Evolutionary conservation across 2,329 filamentous ascomycete species (phyloP), one percentile per base, ranked within the genome.

Genomic region (Microdochium paspali): DNA sequence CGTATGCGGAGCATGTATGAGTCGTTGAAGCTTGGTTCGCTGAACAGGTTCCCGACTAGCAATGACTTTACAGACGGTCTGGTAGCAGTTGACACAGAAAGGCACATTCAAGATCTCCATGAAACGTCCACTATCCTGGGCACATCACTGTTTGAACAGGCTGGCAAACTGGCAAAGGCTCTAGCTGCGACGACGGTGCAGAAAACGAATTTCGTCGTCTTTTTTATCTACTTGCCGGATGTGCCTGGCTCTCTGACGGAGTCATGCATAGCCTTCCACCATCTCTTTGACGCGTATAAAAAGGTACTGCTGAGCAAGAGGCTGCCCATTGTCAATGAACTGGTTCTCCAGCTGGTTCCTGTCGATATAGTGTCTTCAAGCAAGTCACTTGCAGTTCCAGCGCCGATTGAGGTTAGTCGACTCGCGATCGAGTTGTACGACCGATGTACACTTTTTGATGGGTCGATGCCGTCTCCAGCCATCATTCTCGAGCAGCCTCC

Each of bases 331-430:
- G 58, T 67, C 21, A 82, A 80, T 47, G 85, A 91, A 48, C 60
- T 93, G n/a, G 82, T 89, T 3, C 68, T 94, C 18, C 88, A 94
- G 58, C 73, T 94, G 2, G 68, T 94, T 1, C 84, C 88, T 0
- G 72, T 83, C 15, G 77, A 80, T 48, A 70, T 82, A n/a, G 64
- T 93, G 9, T 80, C 83, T 7, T 84, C 81, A 1, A 70, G 79
- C 3, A 75, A 76, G 1, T 73, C 74, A 2, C 65, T 90, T 13
- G 75, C 82, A 1, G 72, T 86, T n/a, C 76, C 82, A 1, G 71
- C 77, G 2, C 76, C 80, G 0, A 61, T 66, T 4, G 80, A 83
- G 13, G 78, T 85, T 55, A 68, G 71, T 42, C 76, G 70, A 47
- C 69, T 90, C 15, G 85, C 84, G 18, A 72, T 88, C 50, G 85